These are phyloP conservation scores for Stachybotrys elegans DNA, from an alignment of 2,329 filamentous ascomycete species.

Conservation along the genomic window DNA sequence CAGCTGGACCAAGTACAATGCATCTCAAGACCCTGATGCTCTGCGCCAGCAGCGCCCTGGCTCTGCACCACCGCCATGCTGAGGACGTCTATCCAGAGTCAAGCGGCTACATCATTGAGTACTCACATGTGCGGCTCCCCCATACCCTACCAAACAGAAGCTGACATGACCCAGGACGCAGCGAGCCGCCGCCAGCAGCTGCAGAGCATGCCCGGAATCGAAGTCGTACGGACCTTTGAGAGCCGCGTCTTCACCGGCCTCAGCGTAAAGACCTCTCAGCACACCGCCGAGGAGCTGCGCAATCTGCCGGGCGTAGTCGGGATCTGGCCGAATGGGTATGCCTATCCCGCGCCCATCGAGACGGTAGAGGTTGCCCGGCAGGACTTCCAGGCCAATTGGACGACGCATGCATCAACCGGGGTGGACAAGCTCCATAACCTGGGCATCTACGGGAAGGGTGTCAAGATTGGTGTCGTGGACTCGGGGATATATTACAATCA, in stretches of 20 bases:
- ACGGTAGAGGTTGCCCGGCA: not conserved
- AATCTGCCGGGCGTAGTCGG: not conserved
- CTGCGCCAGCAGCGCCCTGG: too few relatives aligned
- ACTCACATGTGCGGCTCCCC: too few relatives aligned
- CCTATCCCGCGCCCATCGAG: not conserved
- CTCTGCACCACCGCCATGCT: too few relatives aligned
- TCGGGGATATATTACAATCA: slow-evolving; percentile 14
- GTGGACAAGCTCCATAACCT: slow-evolving; percentile 12
- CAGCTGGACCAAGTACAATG: too few relatives aligned
- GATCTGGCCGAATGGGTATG: not conserved
- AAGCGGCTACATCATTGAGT: too few relatives aligned
- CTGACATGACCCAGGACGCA: too few relatives aligned
- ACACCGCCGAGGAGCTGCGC: not conserved
- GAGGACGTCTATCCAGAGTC: too few relatives aligned
- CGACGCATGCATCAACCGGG: slow-evolving; percentile 10
- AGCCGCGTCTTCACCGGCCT: slow-evolving; percentile 5
- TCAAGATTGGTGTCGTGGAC: slow-evolving; percentile 13
- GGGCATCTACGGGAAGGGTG: slow-evolving; percentile 12
- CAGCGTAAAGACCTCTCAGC: slow-evolving; percentile 1
- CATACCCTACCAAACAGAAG: too few relatives aligned
- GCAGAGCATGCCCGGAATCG: not conserved
- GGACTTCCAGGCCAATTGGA: not conserved
- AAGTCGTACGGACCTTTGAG: slow-evolving; percentile 1
- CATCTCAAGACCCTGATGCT: too few relatives aligned
- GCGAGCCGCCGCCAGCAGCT: too few relatives aligned